Percentiles rank a stretch among this genome's conserved stretches.
Conservation (phyloP, 202 grass and related monocot species). For the Schoenoplectus triqueter region DNA sequence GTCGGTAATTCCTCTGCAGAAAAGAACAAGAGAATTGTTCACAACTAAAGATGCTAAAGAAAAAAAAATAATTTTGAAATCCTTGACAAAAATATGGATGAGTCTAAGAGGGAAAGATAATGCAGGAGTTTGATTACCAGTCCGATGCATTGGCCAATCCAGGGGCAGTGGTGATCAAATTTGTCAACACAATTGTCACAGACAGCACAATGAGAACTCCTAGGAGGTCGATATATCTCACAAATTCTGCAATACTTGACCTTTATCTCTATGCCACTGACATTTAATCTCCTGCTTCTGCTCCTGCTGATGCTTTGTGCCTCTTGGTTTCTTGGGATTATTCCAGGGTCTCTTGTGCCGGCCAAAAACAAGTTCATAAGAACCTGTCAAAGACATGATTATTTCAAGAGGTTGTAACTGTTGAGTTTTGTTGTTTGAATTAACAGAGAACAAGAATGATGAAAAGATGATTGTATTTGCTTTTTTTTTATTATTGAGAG, state of each 20-base stretch:
- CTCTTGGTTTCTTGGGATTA: constrained; percentile 46
- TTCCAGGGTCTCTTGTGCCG: constrained; percentile 57
- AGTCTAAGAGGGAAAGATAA: neutral
- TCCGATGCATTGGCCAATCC: constrained; percentile 62
- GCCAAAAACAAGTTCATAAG: constrained; percentile 42
- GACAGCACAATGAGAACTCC: constrained; percentile 50
- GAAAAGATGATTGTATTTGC: too few relatives aligned
- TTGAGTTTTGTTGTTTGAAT: too few relatives aligned
- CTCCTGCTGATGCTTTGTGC: neutral
- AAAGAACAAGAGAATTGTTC: neutral
- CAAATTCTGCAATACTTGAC: constrained; percentile 62
- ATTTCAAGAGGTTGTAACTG: neutral
- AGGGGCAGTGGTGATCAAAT: constrained; percentile 72
- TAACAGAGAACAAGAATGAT: too few relatives aligned
- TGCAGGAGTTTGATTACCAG: constrained; percentile 40
- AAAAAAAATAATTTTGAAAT: neutral
- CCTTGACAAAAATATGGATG: neutral
- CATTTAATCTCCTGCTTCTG: constrained; percentile 32
- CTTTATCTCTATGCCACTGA: constrained; percentile 45
- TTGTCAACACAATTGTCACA: constrained; percentile 71
- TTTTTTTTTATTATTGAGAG: too few relatives aligned
- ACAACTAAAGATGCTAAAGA: neutral
- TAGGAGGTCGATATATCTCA: constrained; percentile 49
- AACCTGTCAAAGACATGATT: constrained; percentile 30
- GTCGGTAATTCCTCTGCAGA: constrained; percentile 59